Evolutionary conservation across 2,329 filamentous ascomycete species (phyloP), one percentile per base, ranked within the genome.

Genomic region (Penicillium sclerotigenum): DNA sequence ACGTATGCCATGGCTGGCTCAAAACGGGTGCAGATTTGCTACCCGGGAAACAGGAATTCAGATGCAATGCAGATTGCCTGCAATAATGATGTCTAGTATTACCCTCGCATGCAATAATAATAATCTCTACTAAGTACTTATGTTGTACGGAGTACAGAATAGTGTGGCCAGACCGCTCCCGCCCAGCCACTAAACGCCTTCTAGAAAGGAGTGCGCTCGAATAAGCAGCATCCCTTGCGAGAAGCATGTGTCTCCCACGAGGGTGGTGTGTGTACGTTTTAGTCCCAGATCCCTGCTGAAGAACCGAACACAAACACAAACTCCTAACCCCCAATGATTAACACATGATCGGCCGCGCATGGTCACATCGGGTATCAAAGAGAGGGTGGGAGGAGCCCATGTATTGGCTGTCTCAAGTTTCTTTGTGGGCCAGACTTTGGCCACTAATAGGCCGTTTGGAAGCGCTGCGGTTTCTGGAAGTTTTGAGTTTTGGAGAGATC

Each of bases 281-380:
- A 18, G 13, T 38, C 14, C 10, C 11, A 22, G 20, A 43, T 33
- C 38, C 37, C 26, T 34, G 51, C 49, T 52, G 50, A 52, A 47
- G 42, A 53, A 50, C 33, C n/a, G 16, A 26, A 14, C 41, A 41
- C 40, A 29, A 40, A 24, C 22, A 24, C 42, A 28, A 37, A 40
- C 16, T 29, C 18, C 18, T 47, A 58, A 54, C 18, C 11, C 18
- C 41, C 16, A 9, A 9, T 26, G 45, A 55, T 49, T 52, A 31
- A 47, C 49, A 47, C 33, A 57, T 59, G 58, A 64, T 63, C 58
- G 38, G 50, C 62, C 51, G 57, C 36, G 58, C 60, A 59, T 64
- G 52, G 57, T 62, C 56, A 55, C 58, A 58, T 56, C 47, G 31
- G 16, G 36, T 53, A 52, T 45, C 41, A 33, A 50, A 37, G 18